Base-by-base conservation (phyloP, 371 early-diverging fungal genomes). In the Vairimorpha necatrix region DNA sequence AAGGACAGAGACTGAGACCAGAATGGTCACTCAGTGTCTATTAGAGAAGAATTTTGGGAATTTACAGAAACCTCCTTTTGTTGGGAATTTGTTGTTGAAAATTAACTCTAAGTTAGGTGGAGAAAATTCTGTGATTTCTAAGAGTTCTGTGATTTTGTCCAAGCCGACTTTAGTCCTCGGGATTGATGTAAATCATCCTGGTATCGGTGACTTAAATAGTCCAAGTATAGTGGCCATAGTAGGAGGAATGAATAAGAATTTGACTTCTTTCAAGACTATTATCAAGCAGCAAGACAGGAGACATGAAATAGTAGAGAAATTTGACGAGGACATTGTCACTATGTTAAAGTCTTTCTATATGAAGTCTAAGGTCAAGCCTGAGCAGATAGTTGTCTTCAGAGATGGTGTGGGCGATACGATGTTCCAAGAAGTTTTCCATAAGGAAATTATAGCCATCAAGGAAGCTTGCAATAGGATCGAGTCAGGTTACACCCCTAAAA, bases 361-460 rank as follows among this genome's bases (percentile, higher is more conserved):
- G 1, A 34, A 28, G 4, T 60, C 65, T 36, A 65, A 38, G 28
- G 42, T 16, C 11, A 66, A 71, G 81, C 98, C 98, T 9, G 86
- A 87, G 32, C 88, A 91, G 42, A 91, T 97, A 30, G 70, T 95
- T 14, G 92, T 94, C 80, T 97, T 91, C 82, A 91, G 98, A 77
- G 92, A 92, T 87, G 91, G 91, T 18, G 90, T 95, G 14, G 91
- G 91, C 16, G 94, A 96, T 66, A 89, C 91, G 22, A 92, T 93
- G 82, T 93, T 93, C 80, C 76, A 82, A 56, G 87, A 89, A 69
- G 92, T 94, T 2, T 83, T 91, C 33, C 84, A 88, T 18, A 82
- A 78, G 18, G 96, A 97, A 85, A 84, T 94, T 4, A 86, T 88
- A 26, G 89, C 91, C 7, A 88, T 96, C 69, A 85, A 87, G 71